These are phyloP conservation scores for Hebeloma cylindrosporum DNA, from an alignment of 768 basidiomycete species.

Conservation along the genomic window DNA sequence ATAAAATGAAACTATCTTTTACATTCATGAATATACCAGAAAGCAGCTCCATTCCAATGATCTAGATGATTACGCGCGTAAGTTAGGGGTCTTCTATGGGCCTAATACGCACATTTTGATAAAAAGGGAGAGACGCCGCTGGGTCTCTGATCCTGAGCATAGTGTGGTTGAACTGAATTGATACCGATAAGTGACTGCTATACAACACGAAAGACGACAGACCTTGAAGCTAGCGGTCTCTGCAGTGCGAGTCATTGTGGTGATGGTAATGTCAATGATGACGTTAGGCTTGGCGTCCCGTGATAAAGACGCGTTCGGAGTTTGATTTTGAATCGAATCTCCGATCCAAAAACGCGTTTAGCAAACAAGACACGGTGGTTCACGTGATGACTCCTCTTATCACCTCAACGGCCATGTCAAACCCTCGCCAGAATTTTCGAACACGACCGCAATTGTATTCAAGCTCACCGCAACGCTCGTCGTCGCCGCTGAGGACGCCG, in stretches of 20 bases:
- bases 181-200: not conserved
- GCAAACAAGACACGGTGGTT: constrained; percentile 30
- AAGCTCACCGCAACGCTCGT: constrained; percentile 36
- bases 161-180: constrained; percentile 73
- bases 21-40: constrained; percentile 37
- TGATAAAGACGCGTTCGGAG: constrained; percentile 36
- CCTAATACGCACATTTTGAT: constrained; percentile 54
- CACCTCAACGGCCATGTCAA: constrained; percentile 45
- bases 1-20: not conserved
- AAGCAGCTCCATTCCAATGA: constrained; percentile 77
- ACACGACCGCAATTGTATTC: constrained; percentile 26
- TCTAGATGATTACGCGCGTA: constrained; percentile 26
- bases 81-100: not conserved
- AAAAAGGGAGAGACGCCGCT: constrained; percentile 77
- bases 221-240: constrained; percentile 70
- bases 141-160: constrained; percentile 91
- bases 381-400: constrained; percentile 47
- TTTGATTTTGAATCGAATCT: constrained; percentile 27
- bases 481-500: constrained; percentile 41
- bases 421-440: constrained; percentile 28
- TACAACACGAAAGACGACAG: constrained; percentile 4
- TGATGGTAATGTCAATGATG: no score
- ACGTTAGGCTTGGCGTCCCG: constrained; percentile 20
- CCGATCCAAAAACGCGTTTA: constrained; percentile 48
- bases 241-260: constrained; percentile 59